Evolutionary conservation across 2,329 filamentous ascomycete species (phyloP).

Genomic region (Zasmidium angulare): DNA sequence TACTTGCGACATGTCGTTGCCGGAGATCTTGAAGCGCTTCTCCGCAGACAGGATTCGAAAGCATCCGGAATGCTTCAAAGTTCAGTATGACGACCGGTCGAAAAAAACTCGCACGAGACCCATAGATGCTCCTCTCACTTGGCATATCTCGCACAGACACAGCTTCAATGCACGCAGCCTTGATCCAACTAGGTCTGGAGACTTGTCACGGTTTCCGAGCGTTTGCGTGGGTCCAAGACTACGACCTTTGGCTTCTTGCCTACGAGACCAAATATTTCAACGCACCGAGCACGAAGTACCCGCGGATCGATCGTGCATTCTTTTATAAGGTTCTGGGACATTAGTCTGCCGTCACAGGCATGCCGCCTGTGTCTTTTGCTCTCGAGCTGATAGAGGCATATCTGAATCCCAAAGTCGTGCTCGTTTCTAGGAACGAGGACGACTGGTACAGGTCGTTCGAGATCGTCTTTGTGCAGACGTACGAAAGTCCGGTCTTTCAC

Average conservation of each 20-base stretch:
- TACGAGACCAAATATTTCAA: slow-evolving; percentile 2
- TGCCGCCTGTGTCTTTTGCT: slow-evolving; percentile 21
- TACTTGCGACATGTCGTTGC: background rate
- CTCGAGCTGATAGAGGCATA: slow-evolving; percentile 30
- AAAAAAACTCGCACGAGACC: background rate
- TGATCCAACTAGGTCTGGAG: background rate
- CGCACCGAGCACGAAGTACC: background rate
- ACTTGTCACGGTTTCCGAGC: slow-evolving; percentile 4
- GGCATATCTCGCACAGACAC: background rate
- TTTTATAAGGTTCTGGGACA: slow-evolving; percentile 34
- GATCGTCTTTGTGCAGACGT: background rate
- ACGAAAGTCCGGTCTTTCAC: too few species aligned
- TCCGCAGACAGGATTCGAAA: slow-evolving; percentile 12
- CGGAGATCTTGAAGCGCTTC: slow-evolving; percentile 20
- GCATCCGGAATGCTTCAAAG: slow-evolving; percentile 45
- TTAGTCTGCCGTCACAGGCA: slow-evolving; percentile 33
- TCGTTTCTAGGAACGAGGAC: slow-evolving; percentile 24
- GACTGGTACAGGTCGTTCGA: slow-evolving; percentile 21
- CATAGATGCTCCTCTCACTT: slow-evolving; percentile 2
- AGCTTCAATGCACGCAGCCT: background rate
- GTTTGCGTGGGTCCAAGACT: background rate
- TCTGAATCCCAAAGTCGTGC: slow-evolving; percentile 25
- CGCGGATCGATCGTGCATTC: slow-evolving; percentile 9
- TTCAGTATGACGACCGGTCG: slow-evolving; percentile 47
- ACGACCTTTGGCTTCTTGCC: background rate